Evolutionary conservation across 768 basidiomycete species (phyloP).

Genomic region (Hygrocybe punicea): DNA sequence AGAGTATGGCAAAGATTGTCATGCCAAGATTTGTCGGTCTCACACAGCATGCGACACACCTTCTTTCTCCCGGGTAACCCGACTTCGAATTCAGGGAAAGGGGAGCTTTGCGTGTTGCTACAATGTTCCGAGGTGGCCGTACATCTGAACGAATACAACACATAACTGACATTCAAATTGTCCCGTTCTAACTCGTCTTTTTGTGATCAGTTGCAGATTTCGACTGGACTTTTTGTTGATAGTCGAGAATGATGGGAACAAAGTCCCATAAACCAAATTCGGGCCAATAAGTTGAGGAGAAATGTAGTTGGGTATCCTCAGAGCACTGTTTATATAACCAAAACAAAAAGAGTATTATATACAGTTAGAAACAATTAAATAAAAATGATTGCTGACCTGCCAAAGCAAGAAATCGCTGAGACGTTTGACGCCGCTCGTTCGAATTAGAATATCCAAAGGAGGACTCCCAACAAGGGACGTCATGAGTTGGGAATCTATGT

Average conservation of each 20-base stretch:
- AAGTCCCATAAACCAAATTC: conserved; percentile 87
- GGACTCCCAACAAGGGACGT: conserved; percentile 64
- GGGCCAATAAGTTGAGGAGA: conserved; percentile 85
- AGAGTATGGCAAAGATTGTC: too few species aligned
- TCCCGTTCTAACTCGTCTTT: too few species aligned
- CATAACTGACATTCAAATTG: too few species aligned
- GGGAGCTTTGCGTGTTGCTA: too few species aligned
- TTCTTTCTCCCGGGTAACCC: too few species aligned
- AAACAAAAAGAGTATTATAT: background rate
- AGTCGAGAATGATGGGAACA: conserved; percentile 82
- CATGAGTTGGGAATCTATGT: conserved; percentile 65
- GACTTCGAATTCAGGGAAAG: too few species aligned
- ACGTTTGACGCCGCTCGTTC: conserved; percentile 87
- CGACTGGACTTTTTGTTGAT: conserved; percentile 73
- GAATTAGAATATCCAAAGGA: conserved; percentile 83
- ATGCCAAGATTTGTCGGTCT: too few species aligned
- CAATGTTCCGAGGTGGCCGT: too few species aligned
- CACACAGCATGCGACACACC: too few species aligned
- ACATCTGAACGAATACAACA: too few species aligned
- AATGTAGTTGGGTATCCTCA: conserved; percentile 84
- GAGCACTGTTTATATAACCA: conserved; percentile 53
- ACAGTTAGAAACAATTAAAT: too few species aligned
- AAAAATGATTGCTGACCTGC: conserved; percentile 61
- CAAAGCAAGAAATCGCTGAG: conserved; percentile 90
- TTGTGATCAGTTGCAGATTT: too few species aligned